Percentiles rank a stretch among this genome's conserved stretches.
Conservation (phyloP, 805 yeast genomes). For the Wickerhamomyces alni region DNA sequence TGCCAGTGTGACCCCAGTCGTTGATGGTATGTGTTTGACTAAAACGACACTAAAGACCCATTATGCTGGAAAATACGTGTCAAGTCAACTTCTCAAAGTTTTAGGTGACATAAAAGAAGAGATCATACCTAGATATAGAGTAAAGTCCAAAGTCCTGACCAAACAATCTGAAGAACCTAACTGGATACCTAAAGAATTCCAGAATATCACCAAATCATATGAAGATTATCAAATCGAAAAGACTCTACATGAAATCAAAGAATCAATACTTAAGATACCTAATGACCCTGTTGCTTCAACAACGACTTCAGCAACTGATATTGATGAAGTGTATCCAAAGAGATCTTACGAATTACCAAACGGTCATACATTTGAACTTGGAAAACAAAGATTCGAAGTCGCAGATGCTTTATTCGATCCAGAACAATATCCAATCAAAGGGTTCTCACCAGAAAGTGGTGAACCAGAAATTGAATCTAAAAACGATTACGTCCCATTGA, state of each 20-base stretch:
- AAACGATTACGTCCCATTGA: constrained; percentile 70
- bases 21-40: constrained; percentile 72
- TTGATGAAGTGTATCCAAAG: constrained; percentile 23
- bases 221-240: constrained; percentile 50
- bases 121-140: constrained; percentile 41
- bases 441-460: constrained; percentile 44
- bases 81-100: constrained; percentile 42
- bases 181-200: constrained; percentile 19
- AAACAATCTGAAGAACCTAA: constrained; percentile 28
- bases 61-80: constrained; percentile 66
- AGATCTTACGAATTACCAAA: constrained; percentile 70
- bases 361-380: constrained; percentile 61
- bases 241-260: constrained; percentile 69
- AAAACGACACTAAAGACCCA: constrained; percentile 66
- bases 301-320: constrained; percentile 11
- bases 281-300: constrained; percentile 32
- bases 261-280: constrained; percentile 50
- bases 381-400: constrained; percentile 52
- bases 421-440: constrained; percentile 32
- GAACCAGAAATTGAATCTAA: constrained; percentile 35
- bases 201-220: constrained; percentile 33
- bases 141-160: constrained; percentile 38
- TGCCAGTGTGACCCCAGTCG: constrained; percentile 71
- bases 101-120: constrained; percentile 30
- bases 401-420: constrained; percentile 77